Evolutionary conservation across 225 moss, liverwort and hornwort genomes (phyloP).

Genomic region (Marchantia polymorpha): DNA sequence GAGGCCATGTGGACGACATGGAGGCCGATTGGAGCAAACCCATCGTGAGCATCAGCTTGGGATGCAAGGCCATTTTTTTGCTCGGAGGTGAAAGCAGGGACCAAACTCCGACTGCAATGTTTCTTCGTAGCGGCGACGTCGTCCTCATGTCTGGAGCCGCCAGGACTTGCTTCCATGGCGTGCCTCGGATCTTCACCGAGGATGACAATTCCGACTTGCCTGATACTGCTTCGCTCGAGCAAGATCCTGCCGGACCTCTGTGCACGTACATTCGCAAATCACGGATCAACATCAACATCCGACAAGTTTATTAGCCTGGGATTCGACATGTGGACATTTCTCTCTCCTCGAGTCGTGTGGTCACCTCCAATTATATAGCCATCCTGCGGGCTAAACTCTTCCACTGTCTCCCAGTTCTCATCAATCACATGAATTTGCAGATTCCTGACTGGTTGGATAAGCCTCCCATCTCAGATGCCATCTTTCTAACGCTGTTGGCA

Average conservation of each 20-base stretch:
- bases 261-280: conserved; percentile 35
- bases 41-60: conserved; percentile 95
- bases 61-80: conserved; percentile 95
- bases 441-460: too few relatives aligned
- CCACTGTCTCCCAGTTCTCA: too few relatives aligned
- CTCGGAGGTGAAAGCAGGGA: conserved; percentile 78
- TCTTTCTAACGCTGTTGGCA: too few relatives aligned
- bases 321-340: neutral
- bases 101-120: conserved; percentile 80
- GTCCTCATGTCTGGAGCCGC: conserved; percentile 94
- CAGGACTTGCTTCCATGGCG: conserved; percentile 78
- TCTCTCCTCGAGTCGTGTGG: too few relatives aligned
- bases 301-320: conserved; percentile 43
- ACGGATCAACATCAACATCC: conserved; percentile 51
- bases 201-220: conserved; percentile 31
- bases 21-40: conserved; percentile 98
- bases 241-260: conserved; percentile 8
- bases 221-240: conserved; percentile 24
- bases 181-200: conserved; percentile 48
- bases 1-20: conserved; percentile 98
- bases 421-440: too few relatives aligned
- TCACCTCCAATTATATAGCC: too few relatives aligned
- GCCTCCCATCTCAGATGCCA: too few relatives aligned
- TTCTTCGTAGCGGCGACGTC: conserved; percentile 92
- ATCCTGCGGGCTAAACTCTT: too few relatives aligned